Base-by-base conservation (phyloP, 179 eudicot species). In the Kewa caespitosa region DNA sequence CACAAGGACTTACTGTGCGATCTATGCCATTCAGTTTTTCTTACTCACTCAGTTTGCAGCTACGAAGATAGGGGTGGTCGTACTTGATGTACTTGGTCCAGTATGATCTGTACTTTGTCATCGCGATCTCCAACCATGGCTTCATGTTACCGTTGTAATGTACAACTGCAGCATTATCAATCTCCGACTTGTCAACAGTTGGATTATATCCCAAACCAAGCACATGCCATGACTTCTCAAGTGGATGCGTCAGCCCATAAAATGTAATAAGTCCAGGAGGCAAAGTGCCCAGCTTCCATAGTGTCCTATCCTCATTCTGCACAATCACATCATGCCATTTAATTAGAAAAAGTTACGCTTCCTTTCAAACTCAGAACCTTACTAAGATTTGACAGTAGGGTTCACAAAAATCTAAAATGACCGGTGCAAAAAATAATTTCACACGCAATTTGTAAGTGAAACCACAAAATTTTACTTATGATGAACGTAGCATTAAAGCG, bases 241-340 rank as follows among this genome's bases (percentile, higher is more conserved):
- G 97, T 0, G 95, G 87, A 64, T 90, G 88, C 25, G 93, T 93
- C 48, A 84, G 86, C 78, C 87, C 81, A 59, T 87, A 93, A 77
- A 91, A 93, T 31, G 98, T 93, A 27, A 93, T 91, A 54, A 93
- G 84, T 5, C 98, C 98, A 0, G 98, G 94, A 70, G 98, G 98
- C 74, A 93, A 77, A 38, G 98, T 93, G 62, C 98, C 98, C 38
- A 93, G 92, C 75, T 93, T 93, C 98, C 98, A 93, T n/a, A 93
- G 86, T 14, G 85, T 81, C 66, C 98, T 76, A 71, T 87, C 90
- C 78, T 93, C 91, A 77, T 93, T 93, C 98, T 93, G 80, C 25
- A 68, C 28, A 70, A 74, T 36, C 38, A 73, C 38, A 62, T 25
- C 37, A 43, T 42, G 55, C 66, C n/a, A n/a, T n/a, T n/a, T n/a